Base-by-base conservation (phyloP, 495 filamentous ascomycete genomes). In the Lophiostoma macrostomum region DNA sequence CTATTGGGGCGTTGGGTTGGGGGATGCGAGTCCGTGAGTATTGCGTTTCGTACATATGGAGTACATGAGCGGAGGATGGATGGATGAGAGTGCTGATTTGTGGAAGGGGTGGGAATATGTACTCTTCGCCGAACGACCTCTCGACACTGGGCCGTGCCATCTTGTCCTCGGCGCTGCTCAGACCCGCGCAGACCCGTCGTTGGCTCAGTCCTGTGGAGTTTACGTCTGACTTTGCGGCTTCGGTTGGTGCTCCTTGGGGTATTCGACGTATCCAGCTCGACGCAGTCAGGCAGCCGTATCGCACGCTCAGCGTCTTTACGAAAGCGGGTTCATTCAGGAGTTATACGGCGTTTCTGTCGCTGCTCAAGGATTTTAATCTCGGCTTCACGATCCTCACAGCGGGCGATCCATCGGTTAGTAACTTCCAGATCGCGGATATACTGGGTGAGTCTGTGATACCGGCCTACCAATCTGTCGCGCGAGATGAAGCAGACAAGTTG, bases 131-230 rank as follows among this genome's bases (percentile, higher is more conserved):
- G 11, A 24, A 38, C 10, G 64, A 67, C 49, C 22, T 64, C 5
- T 35, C 41, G 37, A 53, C 54, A 19, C 23, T 64, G 12, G 64
- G 56, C n/a, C 53, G 55, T 23, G 56, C 53, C 11, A 67, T 67
- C 19, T 46, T 67, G 1, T 45, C 22, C n/a, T 43, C 53, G 23
- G 46, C 36, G 3, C 32, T 61, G 4, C 42, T 64, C 34, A 31
- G 25, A 12, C 50, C 53, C 5, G 5, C 49, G 14, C 28, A 39
- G 6, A 67, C 53, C 12, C 43, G 61, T 1, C 42, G 50, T 19
- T 67, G 61, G 64, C 56, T 67, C 18, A 64, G 64, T 25, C 64
- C 64, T 11, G 47, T 58, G 4, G 39, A 42, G n/a, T 51, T 49
- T 46, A 58, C 56, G 1, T 48, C 53, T 13, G 43, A 43, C 14